These are phyloP conservation scores for Talaromyces atroroseus DNA, from an alignment of 2,329 filamentous ascomycete species.

Conservation along the genomic window DNA sequence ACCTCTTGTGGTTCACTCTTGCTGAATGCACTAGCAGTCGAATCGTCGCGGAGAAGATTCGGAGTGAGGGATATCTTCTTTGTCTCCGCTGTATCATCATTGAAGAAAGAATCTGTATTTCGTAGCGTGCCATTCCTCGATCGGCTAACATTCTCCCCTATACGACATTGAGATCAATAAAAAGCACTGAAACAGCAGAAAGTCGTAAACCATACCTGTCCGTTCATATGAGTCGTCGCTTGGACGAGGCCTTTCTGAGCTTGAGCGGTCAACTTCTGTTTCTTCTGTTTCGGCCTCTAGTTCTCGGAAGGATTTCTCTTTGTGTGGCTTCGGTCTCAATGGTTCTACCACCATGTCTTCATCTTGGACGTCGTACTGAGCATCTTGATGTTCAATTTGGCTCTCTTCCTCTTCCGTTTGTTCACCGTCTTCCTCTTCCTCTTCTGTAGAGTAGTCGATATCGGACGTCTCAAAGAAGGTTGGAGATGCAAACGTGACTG, in stretches of 20 bases:
- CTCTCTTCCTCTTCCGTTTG: constrained; percentile 44
- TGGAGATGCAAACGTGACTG: constrained; percentile 75
- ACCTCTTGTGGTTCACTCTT: constrained; percentile 37
- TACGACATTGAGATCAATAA: constrained; percentile 19
- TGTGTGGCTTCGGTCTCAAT: constrained; percentile 38
- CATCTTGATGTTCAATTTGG: constrained; percentile 28
- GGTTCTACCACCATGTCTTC: constrained; percentile 41
- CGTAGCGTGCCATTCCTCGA: constrained; percentile 81
- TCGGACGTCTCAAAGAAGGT: constrained; percentile 87
- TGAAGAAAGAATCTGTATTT: constrained; percentile 96
- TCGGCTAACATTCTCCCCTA: constrained; percentile 38
- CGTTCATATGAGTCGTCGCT: constrained; percentile 63
- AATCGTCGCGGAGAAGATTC: constrained; percentile 80
- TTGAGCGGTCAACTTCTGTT: constrained; percentile 24
- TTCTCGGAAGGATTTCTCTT: constrained; percentile 27
- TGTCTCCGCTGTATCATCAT: constrained; percentile 89
- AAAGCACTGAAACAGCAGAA: background rate
- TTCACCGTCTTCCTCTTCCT: constrained; percentile 51
- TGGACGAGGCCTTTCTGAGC: constrained; percentile 40
- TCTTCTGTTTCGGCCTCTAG: constrained; percentile 20
- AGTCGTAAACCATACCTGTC: constrained; percentile 28
- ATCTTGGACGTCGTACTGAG: constrained; percentile 26
- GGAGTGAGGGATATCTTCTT: constrained; percentile 97
- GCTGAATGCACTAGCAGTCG: constrained; percentile 23
- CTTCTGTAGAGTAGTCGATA: constrained; percentile 75